Evolutionary conservation across 2,329 filamentous ascomycete species (phyloP), one percentile per base, ranked within the genome.

Genomic region (Pseudomassariella vexata): DNA sequence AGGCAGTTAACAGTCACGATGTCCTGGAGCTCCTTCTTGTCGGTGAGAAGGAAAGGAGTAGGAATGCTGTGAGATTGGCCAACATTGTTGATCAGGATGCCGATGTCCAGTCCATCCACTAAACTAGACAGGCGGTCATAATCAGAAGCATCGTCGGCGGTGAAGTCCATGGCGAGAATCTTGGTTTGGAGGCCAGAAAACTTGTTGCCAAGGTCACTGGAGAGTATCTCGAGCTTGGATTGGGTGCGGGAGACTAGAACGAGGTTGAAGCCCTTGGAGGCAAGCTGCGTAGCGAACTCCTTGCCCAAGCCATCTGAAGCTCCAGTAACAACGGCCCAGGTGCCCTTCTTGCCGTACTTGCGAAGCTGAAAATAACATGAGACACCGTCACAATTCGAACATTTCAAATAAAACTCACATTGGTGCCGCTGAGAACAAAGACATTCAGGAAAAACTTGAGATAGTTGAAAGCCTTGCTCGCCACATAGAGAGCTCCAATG

Each of bases 231-330:
- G 45, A 98, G 81, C 65, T 98, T 98, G 24, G 86, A 86, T 46
- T 84, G 74, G n/a, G 94, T 96, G 50, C 94, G 89, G 27, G 92
- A 96, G 40, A 98, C 82, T 47, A 98, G 85, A 41, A 98, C 68
- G 48, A 96, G 70, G 63, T 95, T 96, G 77, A 90, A 98, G 50
- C 89, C 89, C 57, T 92, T 89, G 40, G 77, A 70, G 16, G 92
- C 89, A 36, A 98, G 80, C 59, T 96, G 88, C 19, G 83, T 72
- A 22, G 90, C 87, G 57, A 87, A 98, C 65, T 98, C 92, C 64
- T 95, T 96, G 56, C 92, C 92, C 41, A 98, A 80, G 43, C 92
- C 94, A 60, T 98, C 92, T 9, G 89, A 95, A 31, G 90, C 92
- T 42, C 92, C 92, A 17, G 92, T 98, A 24, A 98, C 75, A 34